Conservation (phyloP, 495 filamentous ascomycete species). For the Podospora tetraspora region DNA sequence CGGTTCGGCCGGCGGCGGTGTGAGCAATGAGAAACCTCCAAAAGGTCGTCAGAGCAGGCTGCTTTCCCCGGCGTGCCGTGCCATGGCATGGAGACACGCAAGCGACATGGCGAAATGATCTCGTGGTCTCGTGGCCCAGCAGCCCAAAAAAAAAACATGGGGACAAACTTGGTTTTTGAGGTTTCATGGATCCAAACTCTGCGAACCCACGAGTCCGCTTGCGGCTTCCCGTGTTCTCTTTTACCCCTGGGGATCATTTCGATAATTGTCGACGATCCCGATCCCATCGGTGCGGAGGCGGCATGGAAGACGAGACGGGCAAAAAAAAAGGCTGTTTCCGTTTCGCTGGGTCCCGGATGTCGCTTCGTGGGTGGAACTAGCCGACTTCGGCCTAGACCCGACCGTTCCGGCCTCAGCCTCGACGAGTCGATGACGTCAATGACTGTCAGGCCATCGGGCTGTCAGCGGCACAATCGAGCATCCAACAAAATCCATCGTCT, state of each 20-base stretch:
- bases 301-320: not conserved
- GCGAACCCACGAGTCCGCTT: not conserved
- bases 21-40: not conserved
- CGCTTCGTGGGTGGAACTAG: too few species aligned
- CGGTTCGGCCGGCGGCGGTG: not conserved
- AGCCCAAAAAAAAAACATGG: too few species aligned
- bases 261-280: not conserved
- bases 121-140: not conserved
- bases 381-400: not conserved
- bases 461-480: not conserved
- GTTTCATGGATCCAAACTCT: not conserved
- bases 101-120: not conserved
- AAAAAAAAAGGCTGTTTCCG: not conserved
- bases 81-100: not conserved
- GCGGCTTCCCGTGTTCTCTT: not conserved
- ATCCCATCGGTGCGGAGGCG: not conserved
- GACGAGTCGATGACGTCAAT: not conserved
- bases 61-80: too few species aligned
- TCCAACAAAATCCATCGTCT: not conserved
- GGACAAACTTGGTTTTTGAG: not conserved
- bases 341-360: not conserved
- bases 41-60: too few species aligned
- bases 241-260: not conserved
- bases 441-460: not conserved
- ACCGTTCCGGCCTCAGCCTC: not conserved